These are phyloP conservation scores for Mortierella sp. DNA, from an alignment of 371 early-diverging fungal species.

Conservation along the genomic window DNA sequence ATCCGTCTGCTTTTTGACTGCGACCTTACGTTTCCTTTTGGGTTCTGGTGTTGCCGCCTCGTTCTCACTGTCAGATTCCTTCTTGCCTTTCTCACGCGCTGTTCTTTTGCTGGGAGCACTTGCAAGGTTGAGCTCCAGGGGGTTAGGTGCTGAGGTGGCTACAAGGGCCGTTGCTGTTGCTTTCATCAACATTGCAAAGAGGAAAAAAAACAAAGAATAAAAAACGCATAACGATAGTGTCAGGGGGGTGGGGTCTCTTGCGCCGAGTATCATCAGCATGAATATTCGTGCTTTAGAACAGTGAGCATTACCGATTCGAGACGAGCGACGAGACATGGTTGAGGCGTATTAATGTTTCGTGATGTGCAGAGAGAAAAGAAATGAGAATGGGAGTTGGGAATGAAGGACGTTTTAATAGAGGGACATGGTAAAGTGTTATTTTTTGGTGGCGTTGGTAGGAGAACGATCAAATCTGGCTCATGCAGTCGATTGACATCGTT, in stretches of 20 bases:
- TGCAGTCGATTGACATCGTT: background rate
- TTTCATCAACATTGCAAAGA: background rate
- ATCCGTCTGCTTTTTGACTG: constrained; percentile 12
- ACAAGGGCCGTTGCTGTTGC: background rate
- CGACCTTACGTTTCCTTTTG: background rate
- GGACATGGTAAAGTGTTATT: too few species aligned
- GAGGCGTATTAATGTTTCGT: too few species aligned
- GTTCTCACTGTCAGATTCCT: background rate
- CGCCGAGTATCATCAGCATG: too few species aligned
- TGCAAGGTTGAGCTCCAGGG: background rate
- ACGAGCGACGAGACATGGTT: constrained; percentile 23
- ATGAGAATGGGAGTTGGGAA: background rate
- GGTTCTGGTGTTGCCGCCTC: background rate
- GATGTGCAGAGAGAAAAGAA: background rate
- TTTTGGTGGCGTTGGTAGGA: background rate
- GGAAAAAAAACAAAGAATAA: too few species aligned
- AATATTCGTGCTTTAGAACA: too few species aligned
- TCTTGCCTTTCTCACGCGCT: background rate
- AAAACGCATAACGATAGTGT: too few species aligned
- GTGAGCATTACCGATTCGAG: constrained; percentile 25
- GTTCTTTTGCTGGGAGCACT: too few species aligned
- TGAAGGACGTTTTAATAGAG: too few species aligned
- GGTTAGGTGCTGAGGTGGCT: too few species aligned
- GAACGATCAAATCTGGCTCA: background rate
- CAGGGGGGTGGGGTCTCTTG: too few species aligned